Base-by-base conservation (phyloP, 371 early-diverging fungal genomes). In the Actinomortierella ambigua region DNA sequence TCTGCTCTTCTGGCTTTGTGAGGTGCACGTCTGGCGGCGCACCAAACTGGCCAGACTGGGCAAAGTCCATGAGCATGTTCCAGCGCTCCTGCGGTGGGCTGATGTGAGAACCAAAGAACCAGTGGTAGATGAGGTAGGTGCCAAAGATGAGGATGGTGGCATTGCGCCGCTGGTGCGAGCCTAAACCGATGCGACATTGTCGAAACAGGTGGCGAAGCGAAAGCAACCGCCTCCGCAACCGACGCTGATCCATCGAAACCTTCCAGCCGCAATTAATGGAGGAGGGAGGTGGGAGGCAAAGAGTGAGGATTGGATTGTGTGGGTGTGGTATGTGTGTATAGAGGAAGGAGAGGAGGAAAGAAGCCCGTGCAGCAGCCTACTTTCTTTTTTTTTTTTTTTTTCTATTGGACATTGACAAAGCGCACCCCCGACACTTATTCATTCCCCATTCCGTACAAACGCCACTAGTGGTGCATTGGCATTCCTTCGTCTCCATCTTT, bases 171-270 rank as follows among this genome's bases (percentile, higher is more conserved):
- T 53, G 4, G 26, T 61, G 57, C 11, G 20, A 50, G 9, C 57
- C 53, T 40, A 64, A 69, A 15, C 27, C 34, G 15, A n/a, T 5
- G 3, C 50, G 20, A 40, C 56, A 27, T 23, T 39, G 54, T 28
- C 61, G 50, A 17, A 57, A 42, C 9, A 24, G 51, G 58, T 50
- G 55, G 5, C 53, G 53, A 44, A 59, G 41, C 20, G 48, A 15
- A 53, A 55, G 28, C 22, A 17, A 23, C 7, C 42, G 23, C 46
- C 61, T 56, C 57, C 53, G 50, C 22, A 34, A 48, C 44, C 14
- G 55, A 20, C 24, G 27, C 63, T 41, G 41, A 53, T 69, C 60
- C 69, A 69, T 63, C 49, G 57, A 61, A 27, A 41, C 50, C 62
- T 57, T 58, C 6, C 22, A 24, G 22, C 18, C 22, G 24, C 3